phyloP scores from a whole-genome alignment of 352 stramenopile species.

The Paralagenidium karlingii region DNA sequence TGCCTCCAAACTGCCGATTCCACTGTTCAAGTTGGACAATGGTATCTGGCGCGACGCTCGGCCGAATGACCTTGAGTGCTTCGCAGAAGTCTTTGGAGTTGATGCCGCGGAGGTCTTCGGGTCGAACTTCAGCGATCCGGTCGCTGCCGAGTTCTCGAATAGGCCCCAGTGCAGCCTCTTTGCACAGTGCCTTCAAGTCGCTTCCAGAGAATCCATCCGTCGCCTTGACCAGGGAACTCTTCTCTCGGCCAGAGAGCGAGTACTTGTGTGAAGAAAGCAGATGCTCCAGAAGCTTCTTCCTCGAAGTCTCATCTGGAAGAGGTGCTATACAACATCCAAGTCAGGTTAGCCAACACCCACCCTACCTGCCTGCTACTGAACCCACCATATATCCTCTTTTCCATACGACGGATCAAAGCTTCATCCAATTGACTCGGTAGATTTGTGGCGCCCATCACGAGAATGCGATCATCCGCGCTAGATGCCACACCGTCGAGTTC shows the following conservation, averaged over 20 bases:
- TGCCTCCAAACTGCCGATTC: conserved; percentile 61
- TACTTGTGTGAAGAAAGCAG: conserved; percentile 38
- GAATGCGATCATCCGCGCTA: conserved; percentile 57
- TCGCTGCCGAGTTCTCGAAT: conserved; percentile 73
- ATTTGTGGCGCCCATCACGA: conserved; percentile 84
- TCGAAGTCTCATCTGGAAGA: conserved; percentile 37
- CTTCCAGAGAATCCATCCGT: conserved; percentile 81
- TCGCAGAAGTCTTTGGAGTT: conserved; percentile 37
- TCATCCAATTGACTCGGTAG: conserved; percentile 78
- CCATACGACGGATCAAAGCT: conserved; percentile 71
- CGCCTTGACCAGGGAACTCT: conserved; percentile 46
- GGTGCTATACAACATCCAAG: no score
- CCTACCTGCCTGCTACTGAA: conserved; percentile 8
- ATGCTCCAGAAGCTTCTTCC: conserved; percentile 42
- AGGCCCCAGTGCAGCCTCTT: conserved; percentile 87
- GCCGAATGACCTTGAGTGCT: conserved; percentile 37
- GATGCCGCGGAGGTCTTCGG: conserved; percentile 52
- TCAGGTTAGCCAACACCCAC: background rate
- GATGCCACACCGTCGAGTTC: conserved; percentile 74
- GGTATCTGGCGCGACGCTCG: conserved; percentile 56
- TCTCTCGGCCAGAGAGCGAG: conserved; percentile 35
- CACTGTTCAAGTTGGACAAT: conserved; percentile 38
- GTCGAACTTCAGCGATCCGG: conserved; percentile 35
- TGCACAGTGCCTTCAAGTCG: conserved; percentile 89
- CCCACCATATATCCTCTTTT: conserved; percentile 83